phyloP scores from a whole-genome alignment of 345 rosid species.

The Psidium friedrichsthalianum region DNA sequence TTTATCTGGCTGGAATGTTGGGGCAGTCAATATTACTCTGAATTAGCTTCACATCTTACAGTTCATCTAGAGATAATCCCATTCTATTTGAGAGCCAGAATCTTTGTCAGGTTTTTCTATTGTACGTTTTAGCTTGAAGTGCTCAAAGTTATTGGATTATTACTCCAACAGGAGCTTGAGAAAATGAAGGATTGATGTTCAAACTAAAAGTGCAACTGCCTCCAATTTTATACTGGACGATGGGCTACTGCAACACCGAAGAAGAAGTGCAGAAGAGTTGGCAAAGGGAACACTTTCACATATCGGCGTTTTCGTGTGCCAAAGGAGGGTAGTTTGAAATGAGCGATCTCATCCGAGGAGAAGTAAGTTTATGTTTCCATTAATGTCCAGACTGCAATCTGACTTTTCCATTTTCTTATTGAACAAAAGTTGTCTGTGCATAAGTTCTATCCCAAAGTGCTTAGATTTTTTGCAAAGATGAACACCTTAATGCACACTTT shows the following conservation, averaged over 20 bases:
- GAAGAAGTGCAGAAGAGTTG: conserved; percentile 66
- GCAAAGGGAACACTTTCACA: conserved; percentile 67
- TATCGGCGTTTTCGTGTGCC: conserved; percentile 85
- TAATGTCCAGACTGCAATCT: not conserved
- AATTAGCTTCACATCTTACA: not conserved
- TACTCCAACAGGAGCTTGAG: conserved; percentile 73
- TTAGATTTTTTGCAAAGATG: not conserved
- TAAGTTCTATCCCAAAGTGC: not conserved
- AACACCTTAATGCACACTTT: no score
- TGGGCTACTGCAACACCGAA: conserved; percentile 73
- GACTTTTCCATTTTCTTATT: not conserved
- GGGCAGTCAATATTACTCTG: not conserved
- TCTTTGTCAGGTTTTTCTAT: not conserved
- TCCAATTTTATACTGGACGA: conserved; percentile 75
- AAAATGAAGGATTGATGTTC: conserved; percentile 86
- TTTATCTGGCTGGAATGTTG: not conserved
- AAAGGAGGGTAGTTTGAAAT: conserved; percentile 66
- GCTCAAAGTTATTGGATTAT: not conserved
- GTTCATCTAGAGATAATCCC: not conserved
- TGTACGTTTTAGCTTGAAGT: not conserved
- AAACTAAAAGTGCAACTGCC: conserved; percentile 63
- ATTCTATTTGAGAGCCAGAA: not conserved
- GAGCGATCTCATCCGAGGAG: conserved; percentile 81
- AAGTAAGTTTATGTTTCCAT: conserved; percentile 34
- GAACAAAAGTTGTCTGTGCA: not conserved